Conservation (phyloP, 805 yeast genomes). For the Priceomyces fermenticarens region DNA sequence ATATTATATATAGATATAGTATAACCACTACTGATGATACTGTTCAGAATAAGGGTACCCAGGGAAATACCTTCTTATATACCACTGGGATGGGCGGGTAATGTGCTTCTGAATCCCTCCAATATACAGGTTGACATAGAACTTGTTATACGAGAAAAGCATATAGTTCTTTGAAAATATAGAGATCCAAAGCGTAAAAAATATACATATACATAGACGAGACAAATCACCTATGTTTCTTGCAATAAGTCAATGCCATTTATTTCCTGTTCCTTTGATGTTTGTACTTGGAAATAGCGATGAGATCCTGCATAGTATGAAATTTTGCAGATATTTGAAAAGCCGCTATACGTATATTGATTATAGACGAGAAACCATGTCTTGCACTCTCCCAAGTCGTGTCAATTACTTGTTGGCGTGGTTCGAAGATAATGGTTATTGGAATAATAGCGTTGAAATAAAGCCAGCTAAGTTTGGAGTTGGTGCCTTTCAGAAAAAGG, state of each 20-base stretch:
- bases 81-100: constrained; percentile 8
- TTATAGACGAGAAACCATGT: constrained; percentile 1
- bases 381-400: not conserved
- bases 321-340: not conserved
- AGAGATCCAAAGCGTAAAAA: too few species aligned
- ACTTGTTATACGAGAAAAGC: too few species aligned
- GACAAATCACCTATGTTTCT: too few species aligned
- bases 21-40: constrained; percentile 79
- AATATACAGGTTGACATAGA: too few species aligned
- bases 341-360: not conserved
- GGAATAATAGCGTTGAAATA: constrained; percentile 50
- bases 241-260: too few species aligned
- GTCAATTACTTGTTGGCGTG: constrained; percentile 31
- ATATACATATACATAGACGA: too few species aligned
- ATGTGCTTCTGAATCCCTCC: not conserved
- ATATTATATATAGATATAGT: constrained; percentile 66
- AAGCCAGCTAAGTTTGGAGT: constrained; percentile 55
- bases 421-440: constrained; percentile 55
- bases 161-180: too few species aligned
- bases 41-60: constrained; percentile 29
- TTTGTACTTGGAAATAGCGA: too few species aligned
- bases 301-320: not conserved
- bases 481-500: constrained; percentile 63
- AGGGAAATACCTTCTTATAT: constrained; percentile 28
- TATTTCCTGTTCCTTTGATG: too few species aligned